A percentile compares a stretch with the other conserved stretches of the same genome.
Evolutionary conservation across 768 basidiomycete species (phyloP).

Genomic region (Suillus ampliporus): DNA sequence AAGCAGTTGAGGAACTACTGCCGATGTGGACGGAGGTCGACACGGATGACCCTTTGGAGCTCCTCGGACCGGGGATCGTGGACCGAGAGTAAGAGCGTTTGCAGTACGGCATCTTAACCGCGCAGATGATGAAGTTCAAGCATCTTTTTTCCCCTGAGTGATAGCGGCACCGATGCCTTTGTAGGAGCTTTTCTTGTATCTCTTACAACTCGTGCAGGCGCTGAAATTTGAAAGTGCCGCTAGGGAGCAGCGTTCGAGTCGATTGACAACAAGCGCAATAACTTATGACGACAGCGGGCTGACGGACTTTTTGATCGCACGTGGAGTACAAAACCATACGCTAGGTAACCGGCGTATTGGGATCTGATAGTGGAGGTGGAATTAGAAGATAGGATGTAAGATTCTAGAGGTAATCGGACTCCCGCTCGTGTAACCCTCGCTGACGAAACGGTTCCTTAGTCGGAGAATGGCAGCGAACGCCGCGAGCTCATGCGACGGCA

Average conservation of each 20-base stretch:
- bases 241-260: slow-evolving; percentile 76
- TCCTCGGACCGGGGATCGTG: slow-evolving; percentile 88
- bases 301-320: slow-evolving; percentile 87
- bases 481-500: slow-evolving; percentile 91
- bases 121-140: slow-evolving; percentile 90
- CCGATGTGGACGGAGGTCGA: slow-evolving; percentile 98
- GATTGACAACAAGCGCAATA: slow-evolving; percentile 72
- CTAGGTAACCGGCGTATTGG: slow-evolving; percentile 94
- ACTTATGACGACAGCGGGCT: slow-evolving; percentile 93
- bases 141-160: not conserved
- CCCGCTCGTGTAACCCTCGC: not conserved
- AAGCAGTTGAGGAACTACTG: slow-evolving; percentile 94
- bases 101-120: slow-evolving; percentile 90
- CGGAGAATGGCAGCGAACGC: slow-evolving; percentile 79
- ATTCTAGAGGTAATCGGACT: slow-evolving; percentile 70
- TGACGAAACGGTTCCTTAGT: slow-evolving; percentile 40
- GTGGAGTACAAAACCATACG: slow-evolving; percentile 84
- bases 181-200: slow-evolving; percentile 90
- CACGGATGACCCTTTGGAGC: slow-evolving; percentile 93
- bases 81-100: slow-evolving; percentile 91
- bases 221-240: slow-evolving; percentile 93
- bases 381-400: slow-evolving; percentile 75
- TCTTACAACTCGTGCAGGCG: slow-evolving; percentile 96
- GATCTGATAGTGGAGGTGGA: slow-evolving; percentile 98
- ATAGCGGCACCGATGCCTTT: slow-evolving; percentile 6